Conservation (phyloP, 805 yeast genomes). For the Candida suzukii region DNA sequence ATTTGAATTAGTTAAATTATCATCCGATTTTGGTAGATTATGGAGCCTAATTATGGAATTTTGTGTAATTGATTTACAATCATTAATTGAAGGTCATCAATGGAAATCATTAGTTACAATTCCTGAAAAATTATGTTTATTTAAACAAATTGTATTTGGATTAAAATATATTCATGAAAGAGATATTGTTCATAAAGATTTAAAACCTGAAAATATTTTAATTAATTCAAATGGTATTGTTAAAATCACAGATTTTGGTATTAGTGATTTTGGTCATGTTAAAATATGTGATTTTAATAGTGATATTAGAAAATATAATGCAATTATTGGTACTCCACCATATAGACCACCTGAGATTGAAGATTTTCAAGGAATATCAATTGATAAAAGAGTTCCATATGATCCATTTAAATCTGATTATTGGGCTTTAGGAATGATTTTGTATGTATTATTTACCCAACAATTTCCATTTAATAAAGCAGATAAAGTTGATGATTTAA, state of each 20-base stretch:
- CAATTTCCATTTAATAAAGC: constrained; percentile 57
- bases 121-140: constrained; percentile 53
- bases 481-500: constrained; percentile 33
- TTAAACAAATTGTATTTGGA: constrained; percentile 63
- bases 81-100: constrained; percentile 44
- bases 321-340: constrained; percentile 74
- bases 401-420: constrained; percentile 62
- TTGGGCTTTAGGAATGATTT: constrained; percentile 67
- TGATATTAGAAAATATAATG: constrained; percentile 27
- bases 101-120: constrained; percentile 46
- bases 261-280: constrained; percentile 57
- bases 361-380: constrained; percentile 30
- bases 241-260: constrained; percentile 73
- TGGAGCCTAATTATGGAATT: constrained; percentile 74
- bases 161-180: constrained; percentile 53
- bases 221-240: constrained; percentile 53
- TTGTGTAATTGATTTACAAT: constrained; percentile 57
- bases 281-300: constrained; percentile 42
- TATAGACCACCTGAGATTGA: constrained; percentile 75
- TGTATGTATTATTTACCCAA: constrained; percentile 53
- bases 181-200: constrained; percentile 67
- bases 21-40: constrained; percentile 53
- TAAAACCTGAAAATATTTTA: constrained; percentile 69
- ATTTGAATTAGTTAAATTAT: constrained; percentile 47
- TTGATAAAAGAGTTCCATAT: constrained; percentile 26